Base-by-base conservation (phyloP, 2,329 filamentous ascomycete species). In the Pezicula neosporulosa region DNA sequence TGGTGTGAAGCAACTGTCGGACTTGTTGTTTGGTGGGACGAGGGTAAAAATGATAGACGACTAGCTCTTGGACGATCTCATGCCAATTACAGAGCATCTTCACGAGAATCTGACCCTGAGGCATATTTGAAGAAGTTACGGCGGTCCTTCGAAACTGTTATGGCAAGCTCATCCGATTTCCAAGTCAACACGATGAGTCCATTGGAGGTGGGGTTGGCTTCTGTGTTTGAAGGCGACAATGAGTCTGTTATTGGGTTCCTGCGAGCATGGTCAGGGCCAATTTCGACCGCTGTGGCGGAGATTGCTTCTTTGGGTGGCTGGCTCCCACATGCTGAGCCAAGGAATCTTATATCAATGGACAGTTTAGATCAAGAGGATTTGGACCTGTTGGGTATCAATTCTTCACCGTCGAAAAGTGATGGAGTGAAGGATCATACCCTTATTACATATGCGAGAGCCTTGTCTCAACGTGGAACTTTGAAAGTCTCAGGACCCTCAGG, bases 11-110 rank as follows among this genome's bases (percentile, higher is more conserved):
- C 90, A 0, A 88, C 86, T 0, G 72, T 97, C 53, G 89, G 86
- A 2, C 73, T 97, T 46, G 85, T 92, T 30, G 85, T 88, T 6
- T 97, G 93, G 93, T 96, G 92, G 91, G 87, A 96, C 64, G 90
- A 94, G 54, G 81, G 82, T n/a, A 81, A 84, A 53, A 78, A 85
- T 9, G 73, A 76, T 45, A 58, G 58, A 48, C 61, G 57, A 38
- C 39, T 62, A 39, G 56, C 61, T 41, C 52, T 60, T 21, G 57
- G 62, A 24, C 56, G 56, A 45, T 64, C 65, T 5, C 58, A 59
- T 18, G 53, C 49, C 37, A 51, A 39, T 24, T 55, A 54, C 30
- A 51, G 51, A 16, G 50, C 67, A 66, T 56, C 75, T 68, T 46
- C 70, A 69, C 53, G 74, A 71, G 60, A 70, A 64, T 45, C 64